These are phyloP conservation scores for Phialemoniopsis sp. DNA, from an alignment of 2,329 filamentous ascomycete species.

Conservation along the genomic window DNA sequence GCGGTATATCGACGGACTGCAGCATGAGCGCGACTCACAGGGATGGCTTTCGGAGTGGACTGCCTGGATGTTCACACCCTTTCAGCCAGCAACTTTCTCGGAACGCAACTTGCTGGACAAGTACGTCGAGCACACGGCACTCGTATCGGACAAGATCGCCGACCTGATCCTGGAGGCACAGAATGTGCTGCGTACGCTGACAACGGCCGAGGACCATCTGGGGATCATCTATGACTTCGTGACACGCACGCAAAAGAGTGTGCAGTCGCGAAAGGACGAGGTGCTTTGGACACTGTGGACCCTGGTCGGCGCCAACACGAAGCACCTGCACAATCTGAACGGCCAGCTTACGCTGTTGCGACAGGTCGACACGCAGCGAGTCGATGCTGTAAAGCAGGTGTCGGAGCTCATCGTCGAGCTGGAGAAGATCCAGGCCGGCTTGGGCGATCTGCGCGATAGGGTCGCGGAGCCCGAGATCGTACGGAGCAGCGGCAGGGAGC, in stretches of 20 bases:
- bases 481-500: slow-evolving; percentile 34
- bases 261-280: slow-evolving; percentile 57
- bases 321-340: slow-evolving; percentile 55
- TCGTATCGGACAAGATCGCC: slow-evolving; percentile 66
- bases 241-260: slow-evolving; percentile 55
- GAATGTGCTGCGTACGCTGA: slow-evolving; percentile 60
- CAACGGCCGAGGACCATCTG: slow-evolving; percentile 65
- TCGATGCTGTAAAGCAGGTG: slow-evolving; percentile 64
- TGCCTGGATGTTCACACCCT: slow-evolving; percentile 53
- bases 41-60: slow-evolving; percentile 30
- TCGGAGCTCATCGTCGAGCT: slow-evolving; percentile 66
- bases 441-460: slow-evolving; percentile 68
- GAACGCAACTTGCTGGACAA: slow-evolving; percentile 64
- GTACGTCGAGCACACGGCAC: slow-evolving; percentile 68
- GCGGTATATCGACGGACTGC: slow-evolving; percentile 61
- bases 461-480: slow-evolving; percentile 63
- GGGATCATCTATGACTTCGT: slow-evolving; percentile 67
- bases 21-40: slow-evolving; percentile 20
- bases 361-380: slow-evolving; percentile 63
- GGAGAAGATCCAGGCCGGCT: slow-evolving; percentile 64
- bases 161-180: slow-evolving; percentile 67
- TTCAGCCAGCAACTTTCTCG: slow-evolving; percentile 55
- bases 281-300: slow-evolving; percentile 71
- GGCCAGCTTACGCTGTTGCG: slow-evolving; percentile 60
- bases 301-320: slow-evolving; percentile 65